Conservation (phyloP, 805 yeast genomes). For the Ogataea allantospora region DNA sequence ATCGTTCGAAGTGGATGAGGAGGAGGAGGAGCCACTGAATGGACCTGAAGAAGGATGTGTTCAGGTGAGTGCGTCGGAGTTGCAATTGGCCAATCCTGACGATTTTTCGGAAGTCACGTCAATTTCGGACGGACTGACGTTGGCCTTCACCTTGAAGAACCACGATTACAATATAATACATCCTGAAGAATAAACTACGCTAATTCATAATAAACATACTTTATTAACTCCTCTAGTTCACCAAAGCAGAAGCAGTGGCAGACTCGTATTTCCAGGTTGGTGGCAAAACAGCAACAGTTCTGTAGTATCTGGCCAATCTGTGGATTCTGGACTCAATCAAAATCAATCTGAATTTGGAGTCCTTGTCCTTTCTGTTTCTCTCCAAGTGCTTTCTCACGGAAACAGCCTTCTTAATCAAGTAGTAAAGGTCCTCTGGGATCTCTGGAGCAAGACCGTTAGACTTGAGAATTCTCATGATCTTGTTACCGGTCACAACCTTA, state of each 20-base stretch:
- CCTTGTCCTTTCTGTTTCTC: conserved; percentile 99
- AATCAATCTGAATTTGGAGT: conserved; percentile 99
- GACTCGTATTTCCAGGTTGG: conserved; percentile 99
- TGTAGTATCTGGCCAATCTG: conserved; percentile 99
- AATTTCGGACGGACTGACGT: conserved; percentile 1
- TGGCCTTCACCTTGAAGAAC: conserved; percentile 1
- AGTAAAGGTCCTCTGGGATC: conserved; percentile 99
- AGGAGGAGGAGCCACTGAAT: conserved; percentile 4
- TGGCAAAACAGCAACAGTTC: conserved; percentile 98
- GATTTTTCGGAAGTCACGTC: conserved; percentile 30
- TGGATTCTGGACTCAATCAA: conserved; percentile 99
- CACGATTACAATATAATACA: conserved; percentile 2
- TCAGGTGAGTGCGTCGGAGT: conserved; percentile 20
- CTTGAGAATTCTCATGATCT: conserved; percentile 98
- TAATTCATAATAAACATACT: not conserved
- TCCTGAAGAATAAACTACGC: not conserved
- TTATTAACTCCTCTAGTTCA: conserved; percentile 61
- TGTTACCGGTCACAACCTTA: conserved; percentile 97
- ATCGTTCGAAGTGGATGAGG: conserved; percentile 31
- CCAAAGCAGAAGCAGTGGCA: conserved; percentile 99
- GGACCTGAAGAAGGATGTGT: conserved; percentile 19
- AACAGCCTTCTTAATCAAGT: conserved; percentile 99
- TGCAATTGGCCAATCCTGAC: conserved; percentile 40
- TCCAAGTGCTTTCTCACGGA: conserved; percentile 99
- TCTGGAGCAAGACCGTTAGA: conserved; percentile 99